Conservation (phyloP, 75 land plant genomes). For the Isoetes taiwanensis region DNA sequence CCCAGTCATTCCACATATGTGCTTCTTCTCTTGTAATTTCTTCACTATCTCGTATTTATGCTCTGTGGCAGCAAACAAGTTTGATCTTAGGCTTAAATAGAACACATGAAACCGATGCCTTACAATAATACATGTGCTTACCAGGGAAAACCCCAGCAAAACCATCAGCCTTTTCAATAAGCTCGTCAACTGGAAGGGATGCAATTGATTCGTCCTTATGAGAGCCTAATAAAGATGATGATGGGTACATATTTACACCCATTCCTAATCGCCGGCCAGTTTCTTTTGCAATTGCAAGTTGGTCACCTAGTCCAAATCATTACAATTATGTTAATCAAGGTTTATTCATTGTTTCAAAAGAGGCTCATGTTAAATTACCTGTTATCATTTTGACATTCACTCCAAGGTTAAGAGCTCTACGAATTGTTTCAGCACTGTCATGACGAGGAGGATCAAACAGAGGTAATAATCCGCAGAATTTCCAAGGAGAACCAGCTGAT, state of each 20-base stretch:
- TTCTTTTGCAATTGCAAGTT: conserved; percentile 65
- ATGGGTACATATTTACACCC: conserved; percentile 68
- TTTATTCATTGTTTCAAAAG: too few relatives aligned
- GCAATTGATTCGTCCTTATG: conserved; percentile 23
- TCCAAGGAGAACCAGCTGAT: conserved; percentile 31
- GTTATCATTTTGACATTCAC: conserved; percentile 43
- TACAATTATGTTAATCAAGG: too few relatives aligned
- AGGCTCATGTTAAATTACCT: too few relatives aligned
- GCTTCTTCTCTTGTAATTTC: conserved; percentile 55
- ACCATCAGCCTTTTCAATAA: conserved; percentile 49
- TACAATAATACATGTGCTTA: conserved; percentile 10
- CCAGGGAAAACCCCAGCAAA: conserved; percentile 68
- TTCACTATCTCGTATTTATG: conserved; percentile 63
- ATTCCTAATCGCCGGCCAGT: conserved; percentile 69
- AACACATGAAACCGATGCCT: too few relatives aligned
- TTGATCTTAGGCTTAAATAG: background rate
- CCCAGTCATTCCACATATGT: conserved; percentile 78
- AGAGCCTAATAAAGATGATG: conserved; percentile 34
- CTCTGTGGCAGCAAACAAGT: conserved; percentile 22
- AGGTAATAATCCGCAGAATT: conserved; percentile 29
- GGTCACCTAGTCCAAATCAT: conserved; percentile 54
- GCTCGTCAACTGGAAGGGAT: conserved; percentile 33
- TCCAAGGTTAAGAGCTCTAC: conserved; percentile 29
- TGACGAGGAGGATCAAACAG: conserved; percentile 41
- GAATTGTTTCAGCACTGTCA: conserved; percentile 37